Conservation (phyloP, 1,284 basidiomycete species). For the Naganishia albida region DNA sequence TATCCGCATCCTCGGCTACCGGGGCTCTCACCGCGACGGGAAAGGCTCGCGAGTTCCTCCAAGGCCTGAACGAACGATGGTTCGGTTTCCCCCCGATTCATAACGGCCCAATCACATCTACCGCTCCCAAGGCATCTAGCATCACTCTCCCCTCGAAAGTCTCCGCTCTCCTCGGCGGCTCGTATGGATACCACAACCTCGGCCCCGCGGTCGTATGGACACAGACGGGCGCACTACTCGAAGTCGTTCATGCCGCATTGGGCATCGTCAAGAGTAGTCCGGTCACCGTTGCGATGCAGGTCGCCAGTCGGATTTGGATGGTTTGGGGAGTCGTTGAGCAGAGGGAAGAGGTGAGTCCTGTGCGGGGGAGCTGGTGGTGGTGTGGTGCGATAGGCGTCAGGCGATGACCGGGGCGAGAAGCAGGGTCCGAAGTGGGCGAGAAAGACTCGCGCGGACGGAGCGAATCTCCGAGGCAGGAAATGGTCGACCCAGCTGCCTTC, state of each 20-base stretch:
- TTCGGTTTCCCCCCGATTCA: background rate
- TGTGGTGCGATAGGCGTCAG: no score
- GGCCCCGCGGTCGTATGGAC: slow-evolving; percentile 69
- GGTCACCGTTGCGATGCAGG: slow-evolving; percentile 83
- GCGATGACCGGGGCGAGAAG: background rate
- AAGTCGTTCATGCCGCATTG: slow-evolving; percentile 76
- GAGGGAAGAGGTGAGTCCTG: slow-evolving; percentile 54
- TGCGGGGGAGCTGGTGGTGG: background rate
- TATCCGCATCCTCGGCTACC: background rate
- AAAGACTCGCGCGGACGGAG: background rate
- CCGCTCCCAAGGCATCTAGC: slow-evolving; percentile 8
- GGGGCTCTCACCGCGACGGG: background rate
- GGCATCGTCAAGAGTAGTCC: slow-evolving; percentile 78
- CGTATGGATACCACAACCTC: slow-evolving; percentile 55
- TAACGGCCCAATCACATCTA: background rate
- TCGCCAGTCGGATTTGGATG: slow-evolving; percentile 78
- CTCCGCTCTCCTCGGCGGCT: slow-evolving; percentile 60
- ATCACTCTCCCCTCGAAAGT: slow-evolving; percentile 44
- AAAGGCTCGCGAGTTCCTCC: background rate
- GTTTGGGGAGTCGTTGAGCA: slow-evolving; percentile 80
- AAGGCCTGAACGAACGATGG: background rate
- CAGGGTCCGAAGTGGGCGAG: background rate
- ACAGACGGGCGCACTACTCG: slow-evolving; percentile 77
- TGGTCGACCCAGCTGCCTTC: no score
- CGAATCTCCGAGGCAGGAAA: no score